A percentile compares a stretch with the other conserved stretches of the same genome.
Conservation (phyloP, 352 stramenopile species). For the Blastocystis sp. region DNA sequence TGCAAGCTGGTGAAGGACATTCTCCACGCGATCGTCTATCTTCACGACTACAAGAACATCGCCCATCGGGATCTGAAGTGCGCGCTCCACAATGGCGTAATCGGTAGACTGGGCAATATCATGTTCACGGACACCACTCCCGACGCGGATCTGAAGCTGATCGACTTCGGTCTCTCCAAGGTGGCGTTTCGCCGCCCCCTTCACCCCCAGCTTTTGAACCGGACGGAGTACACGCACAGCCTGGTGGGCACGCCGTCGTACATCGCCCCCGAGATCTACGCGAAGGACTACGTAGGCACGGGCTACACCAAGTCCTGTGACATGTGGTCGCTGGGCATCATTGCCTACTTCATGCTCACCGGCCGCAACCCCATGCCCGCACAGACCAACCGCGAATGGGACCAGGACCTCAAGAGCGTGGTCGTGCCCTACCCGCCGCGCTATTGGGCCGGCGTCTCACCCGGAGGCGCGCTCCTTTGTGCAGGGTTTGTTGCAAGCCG, state of each 20-base stretch:
- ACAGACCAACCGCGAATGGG: not conserved
- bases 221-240: constrained; percentile 39
- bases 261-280: constrained; percentile 61
- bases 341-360: constrained; percentile 53
- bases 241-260: constrained; percentile 58
- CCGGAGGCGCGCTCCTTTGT: constrained; percentile 37
- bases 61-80: constrained; percentile 66
- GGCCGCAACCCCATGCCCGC: constrained; percentile 42
- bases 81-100: not conserved
- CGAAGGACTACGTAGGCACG: constrained; percentile 6
- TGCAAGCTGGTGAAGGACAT: constrained; percentile 53
- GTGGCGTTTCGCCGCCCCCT: not conserved
- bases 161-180: constrained; percentile 68
- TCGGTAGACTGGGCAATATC: constrained; percentile 44
- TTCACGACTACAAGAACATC: constrained; percentile 68
- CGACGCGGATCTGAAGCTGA: constrained; percentile 63
- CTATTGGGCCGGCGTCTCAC: constrained; percentile 8
- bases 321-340: constrained; percentile 63
- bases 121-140: constrained; percentile 57
- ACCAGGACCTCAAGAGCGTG: not conserved
- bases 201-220: not conserved
- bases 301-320: constrained; percentile 61
- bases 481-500: constrained; percentile 24
- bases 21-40: constrained; percentile 60
- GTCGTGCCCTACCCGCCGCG: constrained; percentile 37